phyloP scores from a whole-genome alignment of 805 yeast species.

The Blastobotrys americana region DNA sequence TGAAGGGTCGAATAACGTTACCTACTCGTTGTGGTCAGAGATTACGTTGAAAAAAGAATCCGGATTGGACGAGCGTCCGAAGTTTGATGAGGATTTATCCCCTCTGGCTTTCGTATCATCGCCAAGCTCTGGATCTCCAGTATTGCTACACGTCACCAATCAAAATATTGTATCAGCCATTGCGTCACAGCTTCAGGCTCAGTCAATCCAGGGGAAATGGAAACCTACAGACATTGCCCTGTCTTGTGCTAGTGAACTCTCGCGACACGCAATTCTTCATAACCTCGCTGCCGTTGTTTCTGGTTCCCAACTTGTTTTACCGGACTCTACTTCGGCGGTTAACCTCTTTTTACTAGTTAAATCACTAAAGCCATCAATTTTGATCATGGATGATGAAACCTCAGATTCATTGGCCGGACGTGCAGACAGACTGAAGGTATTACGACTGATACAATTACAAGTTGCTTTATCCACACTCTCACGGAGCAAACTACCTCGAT shows the following conservation, averaged over 20 bases:
- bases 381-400: constrained; percentile 27
- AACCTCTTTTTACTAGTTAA: constrained; percentile 22
- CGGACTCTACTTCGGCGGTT: constrained; percentile 3
- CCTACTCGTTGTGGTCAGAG: not conserved
- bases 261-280: constrained; percentile 24
- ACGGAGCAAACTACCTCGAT: constrained; percentile 23
- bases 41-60: constrained; percentile 4
- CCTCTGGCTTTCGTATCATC: constrained; percentile 11
- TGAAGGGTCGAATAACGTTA: not conserved
- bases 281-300: constrained; percentile 28
- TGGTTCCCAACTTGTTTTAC: constrained; percentile 17
- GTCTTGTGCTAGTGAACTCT: constrained; percentile 24
- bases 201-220: constrained; percentile 29
- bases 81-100: not conserved
- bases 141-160: constrained; percentile 14
- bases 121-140: constrained; percentile 4
- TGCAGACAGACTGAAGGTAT: constrained; percentile 19
- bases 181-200: constrained; percentile 31
- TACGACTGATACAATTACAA: constrained; percentile 8
- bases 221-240: constrained; percentile 25
- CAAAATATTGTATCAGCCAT: constrained; percentile 29
- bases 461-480: constrained; percentile 17
- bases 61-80: constrained; percentile 4
- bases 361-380: constrained; percentile 23
- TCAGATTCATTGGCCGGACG: constrained; percentile 22